Conservation (phyloP, 495 filamentous ascomycete species). For the Xylaria nigripes region DNA sequence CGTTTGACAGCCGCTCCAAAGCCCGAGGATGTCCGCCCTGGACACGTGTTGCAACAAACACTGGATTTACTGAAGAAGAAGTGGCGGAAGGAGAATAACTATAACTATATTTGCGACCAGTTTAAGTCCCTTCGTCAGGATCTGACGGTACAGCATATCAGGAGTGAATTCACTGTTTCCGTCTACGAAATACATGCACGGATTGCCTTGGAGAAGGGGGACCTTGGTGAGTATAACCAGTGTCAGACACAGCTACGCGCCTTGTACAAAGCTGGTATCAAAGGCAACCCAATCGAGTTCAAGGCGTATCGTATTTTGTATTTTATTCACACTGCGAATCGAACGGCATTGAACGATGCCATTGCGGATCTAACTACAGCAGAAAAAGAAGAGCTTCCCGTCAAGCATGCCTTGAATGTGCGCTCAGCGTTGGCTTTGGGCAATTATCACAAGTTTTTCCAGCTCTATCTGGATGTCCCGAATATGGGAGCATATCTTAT, state of each 20-base stretch:
- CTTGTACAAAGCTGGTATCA: slow-evolving; percentile 75
- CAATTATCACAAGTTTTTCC: slow-evolving; percentile 97
- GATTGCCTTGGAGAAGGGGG: slow-evolving; percentile 95
- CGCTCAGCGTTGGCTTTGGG: slow-evolving; percentile 85
- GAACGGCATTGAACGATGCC: slow-evolving; percentile 94
- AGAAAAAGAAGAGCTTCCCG: slow-evolving; percentile 77
- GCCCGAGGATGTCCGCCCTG: slow-evolving; percentile 78
- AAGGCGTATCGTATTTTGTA: slow-evolving; percentile 99
- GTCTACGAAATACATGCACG: slow-evolving; percentile 98
- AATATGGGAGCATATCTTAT: slow-evolving; percentile 98
- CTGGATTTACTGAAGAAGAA: slow-evolving; percentile 85
- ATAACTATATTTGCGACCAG: slow-evolving; percentile 96
- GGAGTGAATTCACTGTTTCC: slow-evolving; percentile 86
- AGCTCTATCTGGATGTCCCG: slow-evolving; percentile 84
- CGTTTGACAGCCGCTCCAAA: slow-evolving; percentile 85
- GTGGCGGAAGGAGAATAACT: slow-evolving; percentile 90
- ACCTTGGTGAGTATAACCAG: slow-evolving; percentile 99
- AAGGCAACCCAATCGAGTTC: slow-evolving; percentile 90
- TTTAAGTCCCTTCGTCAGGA: slow-evolving; percentile 98
- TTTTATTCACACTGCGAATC: slow-evolving; percentile 98
- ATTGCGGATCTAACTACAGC: slow-evolving; percentile 94
- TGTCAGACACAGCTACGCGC: slow-evolving; percentile 95
- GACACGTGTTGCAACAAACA: slow-evolving; percentile 69
- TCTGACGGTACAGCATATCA: slow-evolving; percentile 94
- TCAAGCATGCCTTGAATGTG: slow-evolving; percentile 87